Evolutionary conservation across 208 protist species (phyloP), one percentile per base, ranked within the genome.

Genomic region (Leishmania arabica): DNA sequence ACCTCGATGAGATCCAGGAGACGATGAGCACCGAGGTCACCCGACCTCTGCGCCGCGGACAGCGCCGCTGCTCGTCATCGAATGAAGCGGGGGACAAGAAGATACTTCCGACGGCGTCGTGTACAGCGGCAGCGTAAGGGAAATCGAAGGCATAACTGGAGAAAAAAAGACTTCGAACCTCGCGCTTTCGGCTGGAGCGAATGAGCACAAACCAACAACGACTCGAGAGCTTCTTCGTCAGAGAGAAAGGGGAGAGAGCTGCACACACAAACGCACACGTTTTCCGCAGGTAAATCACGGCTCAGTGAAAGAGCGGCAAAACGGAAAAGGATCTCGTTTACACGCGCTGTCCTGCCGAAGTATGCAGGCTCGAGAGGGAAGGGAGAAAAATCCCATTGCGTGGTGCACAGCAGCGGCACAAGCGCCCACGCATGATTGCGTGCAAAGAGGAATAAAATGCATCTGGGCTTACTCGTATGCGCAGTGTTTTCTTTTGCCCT

Each of bases 1-100:
- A 96, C 88, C 79, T 93, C 2, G 93, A 96, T 76, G 93, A 96
- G 81, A 93, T 96, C 56, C 79, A 86, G 58, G 86, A 90, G 77
- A 92, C 89, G 62, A 90, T 89, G 85, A 89, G 86, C 79, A 92
- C 89, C 45, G 87, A 92, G 5, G 82, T 88, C 65, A 86, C 68
- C 54, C 82, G 82, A 70, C 86, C 87, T 6, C 75, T 81, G 78
- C 84, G 80, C 64, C 80, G 84, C 51, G 71, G 72, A 31, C 65
- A 84, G 60, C 79, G 75, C 68, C 73, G 62, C 49, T 65, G 73
- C 69, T 72, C 75, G 7, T 65, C 73, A 1, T 75, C 71, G 40
- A 47, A 47, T 49, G 77, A 81, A 27, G 51, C 58, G 17, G 37
- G 56, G 0, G 21, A 8, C 37, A 81, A 86, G 54, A 82, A 79